Base-by-base conservation (phyloP, 306 rosid genomes). In the Ochetophila trinervis region DNA sequence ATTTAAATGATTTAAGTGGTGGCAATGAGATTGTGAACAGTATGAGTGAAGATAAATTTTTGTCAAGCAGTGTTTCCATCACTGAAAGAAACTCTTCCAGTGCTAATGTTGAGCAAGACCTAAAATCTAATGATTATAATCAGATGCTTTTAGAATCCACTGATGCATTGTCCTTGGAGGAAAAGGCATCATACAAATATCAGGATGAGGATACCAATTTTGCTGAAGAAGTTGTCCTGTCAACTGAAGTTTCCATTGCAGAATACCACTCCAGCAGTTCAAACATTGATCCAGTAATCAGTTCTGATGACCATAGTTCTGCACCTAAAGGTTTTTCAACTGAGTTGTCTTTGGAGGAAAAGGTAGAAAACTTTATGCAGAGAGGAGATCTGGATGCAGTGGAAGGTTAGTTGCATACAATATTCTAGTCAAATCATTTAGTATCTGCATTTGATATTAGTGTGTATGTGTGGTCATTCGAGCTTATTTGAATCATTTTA, bases 331-430 rank as follows among this genome's bases (percentile, higher is more conserved):
- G 79, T 51, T 57, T 67, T 70, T 74, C 73, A 3, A 48, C 57
- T 50, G 60, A 62, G 69, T 68, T 75, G 44, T 79, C 91, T 55
- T 69, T 87, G 65, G 83, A 76, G 76, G 87, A 85, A 57, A 93
- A 78, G 80, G 98, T 75, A 30, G 88, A 85, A 81, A 82, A 81
- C 22, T 89, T 93, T 76, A 78, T 89, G 74, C 89, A 76, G 72
- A 79, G 79, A 76, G 97, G 98, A 81, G 85, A 84, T 73, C 73
- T 87, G 72, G 98, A 83, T 78, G 74, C 70, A 19, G 61, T 79
- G 60, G 91, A 87, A 71, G 97, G 98, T 89, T 70, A 47, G 74
- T 66, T 65, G 18, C 6, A 10, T 61, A 61, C 4, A 10, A 17
- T 12, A 21, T 62, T 18, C 12, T n/a, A 18, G n/a, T 60, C 5